These are phyloP conservation scores for Nakazawaea ambrosiae DNA, from an alignment of 805 yeast species.

Conservation along the genomic window DNA sequence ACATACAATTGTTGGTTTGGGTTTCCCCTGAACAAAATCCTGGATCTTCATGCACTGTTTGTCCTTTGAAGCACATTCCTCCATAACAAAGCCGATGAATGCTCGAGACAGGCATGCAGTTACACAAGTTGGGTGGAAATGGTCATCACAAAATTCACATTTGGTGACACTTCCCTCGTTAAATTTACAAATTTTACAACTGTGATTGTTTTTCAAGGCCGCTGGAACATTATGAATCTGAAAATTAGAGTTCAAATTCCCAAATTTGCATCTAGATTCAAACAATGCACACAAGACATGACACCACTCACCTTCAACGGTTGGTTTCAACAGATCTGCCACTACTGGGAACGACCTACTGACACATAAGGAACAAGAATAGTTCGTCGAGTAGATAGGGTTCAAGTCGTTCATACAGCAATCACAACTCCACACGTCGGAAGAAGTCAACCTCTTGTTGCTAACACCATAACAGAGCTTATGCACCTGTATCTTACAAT, in stretches of 20 bases:
- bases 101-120: conserved; percentile 23
- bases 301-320: conserved; percentile 65
- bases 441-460: conserved; percentile 11
- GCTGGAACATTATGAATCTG: conserved; percentile 35
- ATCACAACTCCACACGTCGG: conserved; percentile 68
- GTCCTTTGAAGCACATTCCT: conserved; percentile 18
- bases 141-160: conserved; percentile 38
- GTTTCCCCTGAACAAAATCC: conserved; percentile 27
- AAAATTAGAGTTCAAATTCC: conserved; percentile 33
- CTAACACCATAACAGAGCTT: conserved; percentile 58
- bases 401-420: conserved; percentile 64
- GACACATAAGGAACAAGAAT: conserved; percentile 62
- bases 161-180: conserved; percentile 42
- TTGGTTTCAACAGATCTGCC: conserved; percentile 67
- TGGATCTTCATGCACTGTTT: conserved; percentile 16
- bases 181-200: conserved; percentile 40
- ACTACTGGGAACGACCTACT: conserved; percentile 48
- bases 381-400: conserved; percentile 49
- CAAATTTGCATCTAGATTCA: conserved; percentile 36
- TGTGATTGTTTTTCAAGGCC: conserved; percentile 23
- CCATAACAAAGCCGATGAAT: conserved; percentile 47
- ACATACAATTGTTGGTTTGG: conserved; percentile 39
- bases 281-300: conserved; percentile 70
- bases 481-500: conserved; percentile 70
- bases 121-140: conserved; percentile 53